These are phyloP conservation scores for Starmerella davenportii DNA, from an alignment of 805 yeast genomes.

Conservation along the genomic window DNA sequence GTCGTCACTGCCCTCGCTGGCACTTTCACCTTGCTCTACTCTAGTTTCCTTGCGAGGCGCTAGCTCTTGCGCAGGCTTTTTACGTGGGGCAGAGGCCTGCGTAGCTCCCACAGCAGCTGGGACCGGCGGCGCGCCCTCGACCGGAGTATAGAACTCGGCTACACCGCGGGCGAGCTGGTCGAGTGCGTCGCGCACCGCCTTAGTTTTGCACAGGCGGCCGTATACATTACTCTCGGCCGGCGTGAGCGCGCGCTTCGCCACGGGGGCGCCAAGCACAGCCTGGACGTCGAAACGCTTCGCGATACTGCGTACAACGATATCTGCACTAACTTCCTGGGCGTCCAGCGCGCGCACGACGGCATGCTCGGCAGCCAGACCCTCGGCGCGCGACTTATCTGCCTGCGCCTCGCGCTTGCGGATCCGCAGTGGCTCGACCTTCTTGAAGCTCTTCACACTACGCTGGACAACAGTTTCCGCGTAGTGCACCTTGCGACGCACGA, in stretches of 20 bases:
- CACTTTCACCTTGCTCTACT: constrained; percentile 18
- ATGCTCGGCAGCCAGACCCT: constrained; percentile 8
- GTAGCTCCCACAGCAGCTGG: background rate
- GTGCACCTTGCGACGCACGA: constrained; percentile 21
- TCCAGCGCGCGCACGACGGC: constrained; percentile 9
- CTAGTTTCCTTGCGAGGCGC: background rate
- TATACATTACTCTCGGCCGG: constrained; percentile 22
- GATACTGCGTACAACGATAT: constrained; percentile 8
- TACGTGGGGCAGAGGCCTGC: background rate
- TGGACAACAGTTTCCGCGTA: constrained; percentile 17
- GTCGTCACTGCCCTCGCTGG: constrained; percentile 17
- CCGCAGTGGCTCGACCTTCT: constrained; percentile 21
- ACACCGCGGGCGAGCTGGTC: constrained; percentile 4
- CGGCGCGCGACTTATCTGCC: constrained; percentile 1
- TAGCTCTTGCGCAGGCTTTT: background rate
- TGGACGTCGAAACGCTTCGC: constrained; percentile 4
- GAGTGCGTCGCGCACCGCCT: constrained; percentile 9
- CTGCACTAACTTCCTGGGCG: constrained; percentile 8
- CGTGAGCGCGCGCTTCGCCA: constrained; percentile 9
- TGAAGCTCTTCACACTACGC: constrained; percentile 21
- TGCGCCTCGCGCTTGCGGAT: constrained; percentile 18
- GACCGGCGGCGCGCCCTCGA: background rate
- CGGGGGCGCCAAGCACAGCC: constrained; percentile 1
- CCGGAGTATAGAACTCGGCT: constrained; percentile 3
- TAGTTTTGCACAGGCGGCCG: constrained; percentile 25